A percentile compares a stretch with the other conserved stretches of the same genome.
phyloP scores from a whole-genome alignment of 2,329 filamentous ascomycete genomes.

The Aspergillus sp. region DNA sequence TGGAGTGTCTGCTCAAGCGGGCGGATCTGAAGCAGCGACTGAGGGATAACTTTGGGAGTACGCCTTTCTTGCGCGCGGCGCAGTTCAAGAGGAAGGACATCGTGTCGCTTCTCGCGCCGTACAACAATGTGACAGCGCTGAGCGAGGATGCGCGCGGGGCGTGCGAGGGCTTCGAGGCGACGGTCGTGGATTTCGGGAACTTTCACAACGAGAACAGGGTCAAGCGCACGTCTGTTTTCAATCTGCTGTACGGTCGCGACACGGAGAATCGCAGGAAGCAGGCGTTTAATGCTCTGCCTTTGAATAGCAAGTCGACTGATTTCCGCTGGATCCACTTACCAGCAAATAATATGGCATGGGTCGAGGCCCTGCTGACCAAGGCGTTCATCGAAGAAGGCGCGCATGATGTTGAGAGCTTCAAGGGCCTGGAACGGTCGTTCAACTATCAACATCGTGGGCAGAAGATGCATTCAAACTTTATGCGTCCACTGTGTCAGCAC shows the following conservation, averaged over 20 bases:
- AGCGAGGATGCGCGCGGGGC: conserved; percentile 49
- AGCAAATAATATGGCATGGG: conserved; percentile 62
- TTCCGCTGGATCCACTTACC: conserved; percentile 61
- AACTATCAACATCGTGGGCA: conserved; percentile 65
- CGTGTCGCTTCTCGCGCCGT: conserved; percentile 40
- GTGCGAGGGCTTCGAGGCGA: conserved; percentile 56
- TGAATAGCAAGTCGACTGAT: conserved; percentile 52
- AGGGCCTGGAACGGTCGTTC: conserved; percentile 64
- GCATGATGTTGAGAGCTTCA: conserved; percentile 67
- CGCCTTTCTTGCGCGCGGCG: conserved; percentile 46
- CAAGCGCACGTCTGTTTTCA: conserved; percentile 54
- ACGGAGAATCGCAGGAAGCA: conserved; percentile 51
- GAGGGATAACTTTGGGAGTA: conserved; percentile 46
- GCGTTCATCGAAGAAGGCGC: conserved; percentile 66
- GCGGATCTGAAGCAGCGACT: conserved; percentile 37
- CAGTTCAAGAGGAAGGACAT: conserved; percentile 45
- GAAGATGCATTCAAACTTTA: conserved; percentile 64
- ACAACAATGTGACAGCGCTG: conserved; percentile 42
- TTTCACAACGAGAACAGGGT: conserved; percentile 51
- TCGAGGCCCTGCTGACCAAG: conserved; percentile 66
- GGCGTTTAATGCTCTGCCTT: conserved; percentile 52
- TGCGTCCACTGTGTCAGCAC: conserved; percentile 63
- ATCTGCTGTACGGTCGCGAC: conserved; percentile 58
- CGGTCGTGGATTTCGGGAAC: conserved; percentile 58
- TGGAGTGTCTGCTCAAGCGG: conserved; percentile 40